Evolutionary conservation across 1,139 yeast species (phyloP).

Genomic region (Candida frijolesensis): DNA sequence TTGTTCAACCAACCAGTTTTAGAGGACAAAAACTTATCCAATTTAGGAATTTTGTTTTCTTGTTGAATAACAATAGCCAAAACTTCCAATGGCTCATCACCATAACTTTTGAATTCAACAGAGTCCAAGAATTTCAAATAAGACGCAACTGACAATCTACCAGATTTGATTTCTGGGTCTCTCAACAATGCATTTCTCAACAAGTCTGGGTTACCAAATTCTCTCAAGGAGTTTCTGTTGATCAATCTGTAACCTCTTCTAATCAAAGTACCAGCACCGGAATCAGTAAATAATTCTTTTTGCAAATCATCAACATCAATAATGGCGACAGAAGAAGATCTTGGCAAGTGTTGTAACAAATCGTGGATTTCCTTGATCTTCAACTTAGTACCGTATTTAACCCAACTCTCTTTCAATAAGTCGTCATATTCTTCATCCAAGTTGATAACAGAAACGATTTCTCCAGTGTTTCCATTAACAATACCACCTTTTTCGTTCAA

Average conservation of each 20-base stretch:
- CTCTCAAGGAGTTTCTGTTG: constrained; percentile 66
- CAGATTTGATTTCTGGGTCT: constrained; percentile 73
- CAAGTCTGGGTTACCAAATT: constrained; percentile 75
- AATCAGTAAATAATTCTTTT: constrained; percentile 95
- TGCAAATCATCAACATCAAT: constrained; percentile 93
- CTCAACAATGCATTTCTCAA: constrained; percentile 76
- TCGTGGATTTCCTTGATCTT: constrained; percentile 96
- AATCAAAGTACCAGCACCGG: constrained; percentile 98
- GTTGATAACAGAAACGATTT: constrained; percentile 85
- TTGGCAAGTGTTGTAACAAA: constrained; percentile 87
- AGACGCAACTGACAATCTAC: constrained; percentile 76
- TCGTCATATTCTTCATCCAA: constrained; percentile 95
- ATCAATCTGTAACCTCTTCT: constrained; percentile 94
- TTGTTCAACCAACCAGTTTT: constrained; percentile 96
- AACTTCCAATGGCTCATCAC: constrained; percentile 95
- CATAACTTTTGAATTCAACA: constrained; percentile 72
- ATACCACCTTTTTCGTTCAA: constrained; percentile 98
- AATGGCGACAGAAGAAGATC: constrained; percentile 97
- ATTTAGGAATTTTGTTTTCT: constrained; percentile 55
- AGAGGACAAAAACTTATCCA: constrained; percentile 86
- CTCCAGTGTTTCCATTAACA: constrained; percentile 88
- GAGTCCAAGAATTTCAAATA: constrained; percentile 74
- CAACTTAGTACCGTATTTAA: constrained; percentile 95
- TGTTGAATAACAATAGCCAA: constrained; percentile 73
- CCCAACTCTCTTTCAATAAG: constrained; percentile 93